Base-by-base conservation (phyloP, 306 rosid genomes). In the Hippophae gyantsensis region DNA sequence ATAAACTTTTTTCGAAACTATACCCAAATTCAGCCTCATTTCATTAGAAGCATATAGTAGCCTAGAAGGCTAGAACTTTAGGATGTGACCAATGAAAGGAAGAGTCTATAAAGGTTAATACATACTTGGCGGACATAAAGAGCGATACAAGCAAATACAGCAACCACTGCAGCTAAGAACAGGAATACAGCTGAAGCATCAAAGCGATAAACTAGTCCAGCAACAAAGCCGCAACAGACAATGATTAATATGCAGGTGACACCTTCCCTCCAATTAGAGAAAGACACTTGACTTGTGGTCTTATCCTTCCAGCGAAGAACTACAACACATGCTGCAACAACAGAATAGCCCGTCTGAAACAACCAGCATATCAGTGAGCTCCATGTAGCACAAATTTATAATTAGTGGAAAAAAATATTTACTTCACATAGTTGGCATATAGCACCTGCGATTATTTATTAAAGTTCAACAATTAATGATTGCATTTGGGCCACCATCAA, bases 271-370 rank as follows among this genome's bases (percentile, higher is more conserved):
- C 81, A 75, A 60, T 85, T 57, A 38, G 94, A 73, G 59, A 76
- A 66, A 27, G 89, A 71, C 47, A 69, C 81, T 56, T 71, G 86
- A 58, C 78, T 60, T 40, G 52, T 47, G 61, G 80, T 76, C 76
- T 65, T 88, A 57, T 75, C 93, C 59, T 71, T 86, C 94, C 88
- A 88, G 64, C 99, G 99, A 76, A 92, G 95, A 42, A 81, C 69
- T 56, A 92, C 67, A 46, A 88, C 95, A 54, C 95, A 86, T 38
- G 99, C 99, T n/a, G 96, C 79, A 61, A 85, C 99, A 71, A 88
- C 88, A 61, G 99, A 88, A 77, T 88, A 92, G 75, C 96, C 99
- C n/a, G 96, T 92, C 99, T 92, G 87, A 77, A 78, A 73, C 49
- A 70, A 78, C 62, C 57, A 64, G 58, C 62, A 7, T 62, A 65